Base-by-base conservation (phyloP, 192 early-diverging fungal genomes). In the Rhizoclosmatium globosum region DNA sequence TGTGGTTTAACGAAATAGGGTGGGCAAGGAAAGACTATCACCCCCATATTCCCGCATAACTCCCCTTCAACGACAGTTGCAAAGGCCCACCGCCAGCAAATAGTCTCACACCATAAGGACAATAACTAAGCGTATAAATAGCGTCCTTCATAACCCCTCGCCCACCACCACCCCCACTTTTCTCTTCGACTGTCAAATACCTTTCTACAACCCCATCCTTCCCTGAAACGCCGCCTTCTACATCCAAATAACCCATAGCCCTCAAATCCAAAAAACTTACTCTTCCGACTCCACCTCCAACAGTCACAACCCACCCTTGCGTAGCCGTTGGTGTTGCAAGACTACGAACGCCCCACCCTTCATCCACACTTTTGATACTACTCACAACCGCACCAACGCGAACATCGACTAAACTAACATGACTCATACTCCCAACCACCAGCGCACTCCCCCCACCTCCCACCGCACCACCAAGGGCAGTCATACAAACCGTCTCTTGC, bases 321-420 rank as follows among this genome's bases (percentile, higher is more conserved):
- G 81, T 80, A 61, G 79, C 76, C 45, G 81, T 82, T 47, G 84
- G 78, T 31, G 84, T 64, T 15, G 70, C 66, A 2, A 94, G 38
- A 2, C 89, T 86, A 17, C 93, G 81, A 1, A 94, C 92, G 6
- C 93, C 93, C 89, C 92, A 93, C 2, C 89, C 91, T 3, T 90
- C 89, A 82, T 94, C 92, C 60, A 88, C 78, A 11, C 89, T 89
- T 4, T 86, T 84, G 57, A 89, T 70, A 3, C 78, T 81, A 44
- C 87, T 87, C 3, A 87, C 91, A 46, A 89, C 70, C 0, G 57
- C 47, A 19, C 46, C 23, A 9, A 53, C 46, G 17, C 89, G 84
- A 3, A 83, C 71, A 59, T 90, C 89, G 17, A 87, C 47, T 17
- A 90, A 31, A 1, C 81, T 81, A 2, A 90, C 64, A 41, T 88